A percentile compares a stretch with the other conserved stretches of the same genome.
Conservation (phyloP, 768 basidiomycete species). For the Phaeotremella fagi region DNA sequence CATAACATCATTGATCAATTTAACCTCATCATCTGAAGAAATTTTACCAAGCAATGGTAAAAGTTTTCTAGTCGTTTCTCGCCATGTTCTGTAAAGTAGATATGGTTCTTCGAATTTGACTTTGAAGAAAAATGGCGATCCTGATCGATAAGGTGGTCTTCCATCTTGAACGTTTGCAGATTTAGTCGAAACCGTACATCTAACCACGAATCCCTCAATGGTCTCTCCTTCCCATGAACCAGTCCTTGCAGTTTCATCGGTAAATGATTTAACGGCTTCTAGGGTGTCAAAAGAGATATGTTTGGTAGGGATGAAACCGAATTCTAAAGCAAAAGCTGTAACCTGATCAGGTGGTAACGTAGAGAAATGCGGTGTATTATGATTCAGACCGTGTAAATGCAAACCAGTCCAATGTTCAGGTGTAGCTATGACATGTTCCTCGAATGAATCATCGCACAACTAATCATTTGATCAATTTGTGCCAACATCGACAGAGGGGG, state of each 20-base stretch:
- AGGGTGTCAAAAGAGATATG: slow-evolving; percentile 60
- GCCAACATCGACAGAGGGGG: background rate
- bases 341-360: slow-evolving; percentile 67
- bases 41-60: slow-evolving; percentile 48
- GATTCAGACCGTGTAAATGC: slow-evolving; percentile 87
- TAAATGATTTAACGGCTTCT: slow-evolving; percentile 66
- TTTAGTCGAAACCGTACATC: slow-evolving; percentile 59
- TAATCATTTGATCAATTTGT: slow-evolving; percentile 43
- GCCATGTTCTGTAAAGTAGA: slow-evolving; percentile 97
- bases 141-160: slow-evolving; percentile 64
- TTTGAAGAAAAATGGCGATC: slow-evolving; percentile 95
- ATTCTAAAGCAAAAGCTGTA: slow-evolving; percentile 74
- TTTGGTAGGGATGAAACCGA: slow-evolving; percentile 82
- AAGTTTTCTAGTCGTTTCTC: slow-evolving; percentile 82
- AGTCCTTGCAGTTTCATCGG: slow-evolving; percentile 59
- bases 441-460: slow-evolving; percentile 96
- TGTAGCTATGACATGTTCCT: slow-evolving; percentile 90
- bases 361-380: slow-evolving; percentile 60
- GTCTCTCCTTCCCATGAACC: slow-evolving; percentile 79
- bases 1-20: slow-evolving; percentile 52
- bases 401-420: slow-evolving; percentile 77
- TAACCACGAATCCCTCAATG: slow-evolving; percentile 92
- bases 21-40: slow-evolving; percentile 16
- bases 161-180: slow-evolving; percentile 8
- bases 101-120: slow-evolving; percentile 99